Percentiles rank a stretch among this genome's conserved stretches.
These are phyloP conservation scores for Xanthoparmelia taractica DNA, from an alignment of 495 filamentous ascomycete genomes.

Conservation along the genomic window DNA sequence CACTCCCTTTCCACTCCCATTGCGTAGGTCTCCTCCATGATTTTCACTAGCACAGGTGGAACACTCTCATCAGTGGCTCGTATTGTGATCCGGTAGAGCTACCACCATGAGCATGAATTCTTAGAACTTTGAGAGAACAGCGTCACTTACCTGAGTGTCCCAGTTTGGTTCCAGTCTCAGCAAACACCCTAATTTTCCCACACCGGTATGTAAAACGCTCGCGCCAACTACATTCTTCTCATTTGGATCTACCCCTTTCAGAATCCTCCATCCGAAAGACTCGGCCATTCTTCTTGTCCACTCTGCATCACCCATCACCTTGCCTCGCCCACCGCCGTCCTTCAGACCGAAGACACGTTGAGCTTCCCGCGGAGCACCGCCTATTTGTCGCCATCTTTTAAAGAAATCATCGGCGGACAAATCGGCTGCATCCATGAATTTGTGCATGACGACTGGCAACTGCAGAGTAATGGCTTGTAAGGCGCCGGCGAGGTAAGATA, in stretches of 20 bases:
- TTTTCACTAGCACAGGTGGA: slow-evolving; percentile 67
- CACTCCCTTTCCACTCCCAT: slow-evolving; percentile 37
- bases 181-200: slow-evolving; percentile 89
- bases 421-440: slow-evolving; percentile 90
- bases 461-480: slow-evolving; percentile 89
- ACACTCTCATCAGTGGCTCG: slow-evolving; percentile 87
- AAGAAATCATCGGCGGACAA: slow-evolving; percentile 89
- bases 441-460: slow-evolving; percentile 80
- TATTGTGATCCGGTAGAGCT: slow-evolving; percentile 96
- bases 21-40: slow-evolving; percentile 77
- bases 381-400: slow-evolving; percentile 98
- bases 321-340: slow-evolving; percentile 34
- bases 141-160: slow-evolving; percentile 61
- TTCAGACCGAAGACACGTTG: slow-evolving; percentile 73
- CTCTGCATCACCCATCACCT: slow-evolving; percentile 44
- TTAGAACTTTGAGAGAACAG: neutral
- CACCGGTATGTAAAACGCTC: slow-evolving; percentile 76
- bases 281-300: slow-evolving; percentile 62
- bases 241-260: slow-evolving; percentile 84
- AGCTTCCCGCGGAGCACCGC: slow-evolving; percentile 73
- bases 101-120: slow-evolving; percentile 1
- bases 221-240: slow-evolving; percentile 88
- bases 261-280: slow-evolving; percentile 79
- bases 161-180: slow-evolving; percentile 93
- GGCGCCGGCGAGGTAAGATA: slow-evolving; percentile 89